A percentile compares a stretch with the other conserved stretches of the same genome.
phyloP scores from a whole-genome alignment of 371 early-diverging fungal genomes.

The Mucor sp. region DNA sequence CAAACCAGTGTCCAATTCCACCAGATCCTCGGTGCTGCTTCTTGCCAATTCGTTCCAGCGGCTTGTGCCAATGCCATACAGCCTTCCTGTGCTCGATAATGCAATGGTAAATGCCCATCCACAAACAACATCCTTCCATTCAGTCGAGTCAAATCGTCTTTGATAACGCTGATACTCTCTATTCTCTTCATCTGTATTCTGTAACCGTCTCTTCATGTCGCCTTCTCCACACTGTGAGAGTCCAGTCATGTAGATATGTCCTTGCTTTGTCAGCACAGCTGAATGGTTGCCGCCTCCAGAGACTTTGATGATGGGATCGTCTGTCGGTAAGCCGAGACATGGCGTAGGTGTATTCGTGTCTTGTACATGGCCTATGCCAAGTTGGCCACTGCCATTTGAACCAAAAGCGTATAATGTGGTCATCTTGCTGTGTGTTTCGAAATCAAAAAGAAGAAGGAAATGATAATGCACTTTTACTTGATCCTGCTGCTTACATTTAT shows the following conservation, averaged over 20 bases:
- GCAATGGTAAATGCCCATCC: conserved; percentile 65
- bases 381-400: conserved; percentile 67
- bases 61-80: conserved; percentile 57
- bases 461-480: no score
- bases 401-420: conserved; percentile 54
- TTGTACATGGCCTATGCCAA: conserved; percentile 54
- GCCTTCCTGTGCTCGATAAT: conserved; percentile 28
- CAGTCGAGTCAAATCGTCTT: not conserved
- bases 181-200: conserved; percentile 6
- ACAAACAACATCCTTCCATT: conserved; percentile 56
- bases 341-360: conserved; percentile 34
- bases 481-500: no score
- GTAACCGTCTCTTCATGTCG: not conserved
- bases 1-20: conserved; percentile 9
- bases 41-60: conserved; percentile 53
- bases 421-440: conserved; percentile 4
- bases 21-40: not conserved
- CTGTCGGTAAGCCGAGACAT: conserved; percentile 31
- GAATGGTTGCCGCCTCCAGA: conserved; percentile 72
- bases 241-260: conserved; percentile 25
- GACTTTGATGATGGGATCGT: conserved; percentile 28
- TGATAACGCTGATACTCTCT: conserved; percentile 16
- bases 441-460: not conserved
- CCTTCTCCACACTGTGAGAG: conserved; percentile 22
- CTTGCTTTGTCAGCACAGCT: conserved; percentile 43